Percentiles rank a stretch among this genome's conserved stretches.
Evolutionary conservation across 2,329 filamentous ascomycete species (phyloP).

Genomic region (Ceratocystiopsis sp.): DNA sequence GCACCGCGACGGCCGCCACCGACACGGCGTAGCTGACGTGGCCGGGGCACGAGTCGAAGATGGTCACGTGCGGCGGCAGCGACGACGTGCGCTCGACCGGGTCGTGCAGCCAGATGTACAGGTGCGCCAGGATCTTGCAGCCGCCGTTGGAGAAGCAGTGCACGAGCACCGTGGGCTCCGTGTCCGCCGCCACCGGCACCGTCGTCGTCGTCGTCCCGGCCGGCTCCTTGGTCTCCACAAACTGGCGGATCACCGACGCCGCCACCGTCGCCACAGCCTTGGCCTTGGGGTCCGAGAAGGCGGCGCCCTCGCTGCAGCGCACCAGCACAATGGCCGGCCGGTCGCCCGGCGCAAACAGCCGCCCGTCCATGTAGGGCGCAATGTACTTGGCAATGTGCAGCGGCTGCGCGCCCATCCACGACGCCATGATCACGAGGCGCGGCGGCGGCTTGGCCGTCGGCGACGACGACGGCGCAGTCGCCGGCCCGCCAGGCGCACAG

Average conservation of each 20-base stretch:
- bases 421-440: slow-evolving; percentile 28
- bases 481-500: slow-evolving; percentile 11
- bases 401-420: slow-evolving; percentile 35
- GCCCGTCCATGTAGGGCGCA: slow-evolving; percentile 20
- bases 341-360: slow-evolving; percentile 16
- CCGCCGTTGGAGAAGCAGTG: slow-evolving; percentile 39
- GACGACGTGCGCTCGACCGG: background rate
- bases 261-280: slow-evolving; percentile 21
- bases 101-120: slow-evolving; percentile 16
- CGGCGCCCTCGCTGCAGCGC: slow-evolving; percentile 21
- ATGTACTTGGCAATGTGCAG: slow-evolving; percentile 35
- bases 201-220: too few relatives aligned
- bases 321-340: slow-evolving; percentile 30
- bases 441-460: slow-evolving; percentile 14
- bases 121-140: slow-evolving; percentile 21
- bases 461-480: background rate
- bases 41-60: slow-evolving; percentile 33
- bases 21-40: slow-evolving; percentile 19
- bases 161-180: slow-evolving; percentile 21
- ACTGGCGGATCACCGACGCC: slow-evolving; percentile 20
- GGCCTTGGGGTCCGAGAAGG: slow-evolving; percentile 17
- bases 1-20: slow-evolving; percentile 1
- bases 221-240: slow-evolving; percentile 6
- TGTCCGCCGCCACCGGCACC: too few relatives aligned
- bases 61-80: slow-evolving; percentile 24